Evolutionary conservation across 164 flowering plant species (phyloP), one percentile per base, ranked within the genome.

Genomic region (Malania oleifera): DNA sequence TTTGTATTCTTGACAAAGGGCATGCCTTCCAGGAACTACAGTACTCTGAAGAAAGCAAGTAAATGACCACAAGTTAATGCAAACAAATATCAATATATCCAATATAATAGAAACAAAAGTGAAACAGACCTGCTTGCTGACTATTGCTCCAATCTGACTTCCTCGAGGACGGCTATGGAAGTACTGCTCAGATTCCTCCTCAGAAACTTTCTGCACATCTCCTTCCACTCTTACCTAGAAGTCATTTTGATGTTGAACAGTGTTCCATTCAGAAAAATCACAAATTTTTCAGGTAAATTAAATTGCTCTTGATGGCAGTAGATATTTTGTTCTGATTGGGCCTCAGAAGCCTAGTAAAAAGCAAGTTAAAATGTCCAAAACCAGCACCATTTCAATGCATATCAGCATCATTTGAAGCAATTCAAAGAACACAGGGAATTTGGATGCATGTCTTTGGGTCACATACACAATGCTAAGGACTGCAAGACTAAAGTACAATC

Each of bases 121-220:
- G 18, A 25, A 45, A 39, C 23, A 39, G 35, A 85, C 96, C 89
- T 91, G 96, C 64, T 81, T 73, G 82, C 97, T 85, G 72, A 78
- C 93, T 35, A 86, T 73, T 61, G 96, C 95, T 56, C 96, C 98
- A 62, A 90, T 73, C 67, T 87, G 98, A 76, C 95, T 87, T 70
- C 92, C 98, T 45, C 81, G 82, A 52, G 97, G 96, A 75, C 92
- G 95, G 51, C 91, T 88, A 54, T 86, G 95, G 64, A 93, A 93
- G 63, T 86, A 90, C 27, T 82, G 79, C 63, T 88, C 89, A 65
- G 96, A 93, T 76, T 93, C 97, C 67, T 80, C 87, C 5, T 83
- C 82, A 29, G 99, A 75, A 51, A 90, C 84, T 68, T 88, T 90
- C 67, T 79, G 65, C 57, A 93, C 96, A 44, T 77, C 24, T 40